These are phyloP conservation scores for Mrakia gelida DNA, from an alignment of 768 basidiomycete genomes.

Conservation along the genomic window DNA sequence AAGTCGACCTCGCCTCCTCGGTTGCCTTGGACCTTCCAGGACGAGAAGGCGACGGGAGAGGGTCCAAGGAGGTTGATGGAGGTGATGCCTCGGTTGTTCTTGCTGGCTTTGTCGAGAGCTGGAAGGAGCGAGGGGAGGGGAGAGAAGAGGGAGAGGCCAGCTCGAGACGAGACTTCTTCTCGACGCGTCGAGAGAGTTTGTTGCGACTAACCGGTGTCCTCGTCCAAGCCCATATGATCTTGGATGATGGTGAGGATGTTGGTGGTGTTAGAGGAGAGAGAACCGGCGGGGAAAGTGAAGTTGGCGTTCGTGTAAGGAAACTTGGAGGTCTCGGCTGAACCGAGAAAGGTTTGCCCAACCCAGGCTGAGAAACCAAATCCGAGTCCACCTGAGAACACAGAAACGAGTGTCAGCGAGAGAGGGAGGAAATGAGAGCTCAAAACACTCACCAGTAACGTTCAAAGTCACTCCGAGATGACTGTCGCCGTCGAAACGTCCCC, in stretches of 20 bases:
- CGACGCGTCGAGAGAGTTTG: background rate
- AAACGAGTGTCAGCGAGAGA: background rate
- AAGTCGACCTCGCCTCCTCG: constrained; percentile 18
- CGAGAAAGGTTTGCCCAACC: constrained; percentile 7
- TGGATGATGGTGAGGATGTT: constrained; percentile 12
- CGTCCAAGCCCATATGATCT: constrained; percentile 13
- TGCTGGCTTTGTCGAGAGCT: background rate
- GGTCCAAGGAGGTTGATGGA: background rate
- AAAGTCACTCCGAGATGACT: background rate
- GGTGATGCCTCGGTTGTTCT: constrained; percentile 14
- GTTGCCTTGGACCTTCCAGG: constrained; percentile 26
- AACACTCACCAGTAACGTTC: background rate
- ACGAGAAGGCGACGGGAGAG: background rate
- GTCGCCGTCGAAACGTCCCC: constrained; percentile 12
- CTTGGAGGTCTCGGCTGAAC: background rate
- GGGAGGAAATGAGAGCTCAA: background rate
- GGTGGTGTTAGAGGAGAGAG: background rate
- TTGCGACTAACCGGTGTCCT: background rate
- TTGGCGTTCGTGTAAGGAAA: background rate
- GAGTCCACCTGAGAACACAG: background rate
- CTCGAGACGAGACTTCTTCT: background rate
- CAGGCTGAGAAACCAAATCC: constrained; percentile 7
- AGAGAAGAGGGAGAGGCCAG: background rate
- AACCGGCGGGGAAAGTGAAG: background rate
- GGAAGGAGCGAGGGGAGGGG: background rate